Evolutionary conservation across 164 flowering plant species (phyloP), one percentile per base, ranked within the genome.

Genomic region (Sextonia rubra): DNA sequence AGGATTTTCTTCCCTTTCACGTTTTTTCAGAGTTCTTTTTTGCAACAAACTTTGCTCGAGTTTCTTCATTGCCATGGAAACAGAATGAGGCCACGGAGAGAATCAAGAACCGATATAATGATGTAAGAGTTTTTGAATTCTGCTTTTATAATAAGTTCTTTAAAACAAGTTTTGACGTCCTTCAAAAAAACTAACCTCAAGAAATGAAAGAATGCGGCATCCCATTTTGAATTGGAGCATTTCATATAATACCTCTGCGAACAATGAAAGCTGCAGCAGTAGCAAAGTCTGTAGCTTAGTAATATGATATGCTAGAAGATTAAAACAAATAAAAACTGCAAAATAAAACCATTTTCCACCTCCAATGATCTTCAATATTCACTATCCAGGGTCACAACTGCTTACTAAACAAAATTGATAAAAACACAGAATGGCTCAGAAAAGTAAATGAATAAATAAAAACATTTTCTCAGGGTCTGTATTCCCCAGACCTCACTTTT

Each of bases 151-250:
- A 17, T 56, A 5, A 11, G 60, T 2, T 17, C 18, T 22, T 24
- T 24, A 23, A 61, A 61, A 61, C 24, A 61, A 0, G 5, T 61
- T 18, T 24, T 3, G 37, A 52, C 52, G 61, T 20, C 9, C 58
- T 60, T 60, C n/a, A 49, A 25, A 18, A 27, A 15, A 76, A 79
- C 80, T 7, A 80, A 93, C 98, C 99, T 96, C 88, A 58, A 96
- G 91, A 83, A 93, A 96, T 69, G 80, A 47, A 24, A 92, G 79
- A 66, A 96, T 71, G 18, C 92, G 91, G 77, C 77, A 83, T 37
- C 97, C 98, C 98, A 93, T 96, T 82, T 93, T 88, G 74, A 85
- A 91, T 76, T 96, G 97, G 77, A 96, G 92, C 99, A 93, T 93
- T 83, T 96, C 99, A 85, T 88, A 84, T 11, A 96, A 69, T 2